Evolutionary conservation across 345 rosid species (phyloP), one percentile per base, ranked within the genome.

Genomic region (Nephelium lappaceum): DNA sequence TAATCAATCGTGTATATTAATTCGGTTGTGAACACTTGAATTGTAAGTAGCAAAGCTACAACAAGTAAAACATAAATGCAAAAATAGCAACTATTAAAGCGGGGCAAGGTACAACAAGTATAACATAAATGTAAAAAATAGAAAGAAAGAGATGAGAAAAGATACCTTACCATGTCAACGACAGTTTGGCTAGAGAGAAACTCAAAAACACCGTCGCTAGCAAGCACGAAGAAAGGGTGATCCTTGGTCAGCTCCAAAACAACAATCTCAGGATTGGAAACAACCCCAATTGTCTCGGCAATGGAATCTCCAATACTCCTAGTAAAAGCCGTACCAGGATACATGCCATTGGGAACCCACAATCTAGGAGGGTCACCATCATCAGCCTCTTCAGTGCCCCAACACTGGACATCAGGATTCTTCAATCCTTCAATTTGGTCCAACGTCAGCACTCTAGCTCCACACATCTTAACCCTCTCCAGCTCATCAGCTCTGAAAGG

Each of bases 181-280:
- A 94, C 99, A 64, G 89, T 79, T 83, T 96, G 98, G 85, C 99
- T 96, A 27, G 99, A 93, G 36, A 96, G 87, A 80, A 96, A 96
- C 87, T 96, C 99, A 6, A 96, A 96, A 51, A 96, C 99, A 49
- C 99, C 99, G 88, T 96, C 99, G 83, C 99, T 96, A 77, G 99
- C 98, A 80, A 96, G 83, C 86, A 96, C 97, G 79, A 96, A 91
- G 87, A 96, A 96, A 75, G 97, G 98, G 86, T 94, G 87, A 61
- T 91, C 84, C 21, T 88, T 82, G n/a, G 92, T 80, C 23, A 96
- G 98, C 88, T 96, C 97, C 80, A 93, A 77, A 73, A 90, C 97
- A 75, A 87, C 91, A 81, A 96, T 90, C 85, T 96, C 99, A 67
- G 99, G 99, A 87, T 91, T 91, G 41, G 99, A 95, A 71, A 91